Evolutionary conservation across 2,329 filamentous ascomycete species (phyloP).

Genomic region (Karstenula rhodostoma): DNA sequence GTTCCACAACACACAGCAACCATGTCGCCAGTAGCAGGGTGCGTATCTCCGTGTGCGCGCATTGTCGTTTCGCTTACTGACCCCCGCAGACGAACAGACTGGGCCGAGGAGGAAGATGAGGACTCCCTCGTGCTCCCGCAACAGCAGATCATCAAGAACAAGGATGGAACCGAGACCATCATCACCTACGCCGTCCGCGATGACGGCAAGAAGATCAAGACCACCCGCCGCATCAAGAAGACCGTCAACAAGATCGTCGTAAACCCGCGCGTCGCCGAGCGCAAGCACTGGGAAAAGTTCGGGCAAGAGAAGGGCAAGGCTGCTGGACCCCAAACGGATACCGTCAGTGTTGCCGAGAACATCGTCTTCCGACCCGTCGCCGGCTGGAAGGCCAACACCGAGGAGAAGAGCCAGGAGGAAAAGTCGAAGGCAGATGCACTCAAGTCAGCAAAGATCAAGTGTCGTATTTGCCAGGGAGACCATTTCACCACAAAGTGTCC

Average conservation of each 20-base stretch:
- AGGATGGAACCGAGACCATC: slow-evolving; percentile 97
- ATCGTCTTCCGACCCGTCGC: slow-evolving; percentile 93
- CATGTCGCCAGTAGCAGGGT: slow-evolving; percentile 52
- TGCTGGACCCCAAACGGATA: slow-evolving; percentile 83
- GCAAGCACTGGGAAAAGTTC: slow-evolving; percentile 93
- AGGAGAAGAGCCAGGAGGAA: slow-evolving; percentile 79
- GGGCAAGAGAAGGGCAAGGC: slow-evolving; percentile 86
- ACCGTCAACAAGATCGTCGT: slow-evolving; percentile 91
- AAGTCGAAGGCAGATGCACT: slow-evolving; percentile 70
- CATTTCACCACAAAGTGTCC: slow-evolving; percentile 99
- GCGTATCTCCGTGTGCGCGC: slow-evolving; percentile 15
- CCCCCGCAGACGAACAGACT: slow-evolving; percentile 71
- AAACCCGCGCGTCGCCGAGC: slow-evolving; percentile 95
- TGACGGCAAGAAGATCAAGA: slow-evolving; percentile 94
- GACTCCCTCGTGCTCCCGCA: slow-evolving; percentile 85
- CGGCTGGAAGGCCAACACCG: slow-evolving; percentile 91
- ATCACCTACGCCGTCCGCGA: slow-evolving; percentile 92
- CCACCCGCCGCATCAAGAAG: slow-evolving; percentile 92
- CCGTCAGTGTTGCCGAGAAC: slow-evolving; percentile 94
- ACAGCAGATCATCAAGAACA: slow-evolving; percentile 91
- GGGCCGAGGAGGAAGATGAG: slow-evolving; percentile 90
- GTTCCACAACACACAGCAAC: slow-evolving; percentile 24
- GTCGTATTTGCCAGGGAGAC: slow-evolving; percentile 97
- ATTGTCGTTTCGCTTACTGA: slow-evolving; percentile 15
- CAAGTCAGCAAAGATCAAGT: slow-evolving; percentile 99